Percentiles rank a stretch among this genome's conserved stretches.
Conservation (phyloP, 208 protist genomes). For the Acanthamoeba healyi region DNA sequence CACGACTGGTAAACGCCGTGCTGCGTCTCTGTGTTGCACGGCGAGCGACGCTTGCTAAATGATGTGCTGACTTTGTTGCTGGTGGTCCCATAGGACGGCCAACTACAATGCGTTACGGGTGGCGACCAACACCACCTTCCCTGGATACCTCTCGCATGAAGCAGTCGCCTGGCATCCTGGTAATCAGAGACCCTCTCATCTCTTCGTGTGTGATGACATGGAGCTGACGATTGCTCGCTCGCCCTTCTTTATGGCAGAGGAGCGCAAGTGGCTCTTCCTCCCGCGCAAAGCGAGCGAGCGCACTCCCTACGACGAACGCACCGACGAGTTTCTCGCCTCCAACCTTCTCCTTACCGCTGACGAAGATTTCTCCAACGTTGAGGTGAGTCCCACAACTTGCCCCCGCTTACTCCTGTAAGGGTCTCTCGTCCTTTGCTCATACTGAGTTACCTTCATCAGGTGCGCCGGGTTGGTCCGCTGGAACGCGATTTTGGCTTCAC, state of each 20-base stretch:
- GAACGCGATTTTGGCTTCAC: slow-evolving; percentile 53
- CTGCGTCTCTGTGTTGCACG: too few relatives aligned
- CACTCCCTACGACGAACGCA: slow-evolving; percentile 82
- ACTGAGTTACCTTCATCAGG: not conserved
- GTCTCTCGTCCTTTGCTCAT: not conserved
- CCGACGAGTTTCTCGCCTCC: slow-evolving; percentile 62
- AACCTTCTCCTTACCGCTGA: slow-evolving; percentile 68
- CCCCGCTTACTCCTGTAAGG: not conserved
- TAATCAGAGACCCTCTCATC: too few relatives aligned
- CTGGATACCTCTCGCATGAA: slow-evolving; percentile 85
- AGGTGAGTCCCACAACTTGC: not conserved
- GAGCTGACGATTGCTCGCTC: not conserved
- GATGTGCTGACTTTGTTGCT: too few relatives aligned
- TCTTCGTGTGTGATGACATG: not conserved
- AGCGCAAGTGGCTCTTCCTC: slow-evolving; percentile 85
- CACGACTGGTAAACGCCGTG: slow-evolving; percentile 83
- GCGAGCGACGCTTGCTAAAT: too few relatives aligned
- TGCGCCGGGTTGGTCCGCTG: slow-evolving; percentile 42
- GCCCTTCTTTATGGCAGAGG: not conserved
- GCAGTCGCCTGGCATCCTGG: slow-evolving; percentile 71
- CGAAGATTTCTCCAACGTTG: slow-evolving; percentile 69
- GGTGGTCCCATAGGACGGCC: not conserved
- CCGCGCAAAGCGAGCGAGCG: slow-evolving; percentile 80
- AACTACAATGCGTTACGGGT: slow-evolving; percentile 78
- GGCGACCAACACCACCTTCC: slow-evolving; percentile 76